phyloP scores from a whole-genome alignment of 2,329 filamentous ascomycete genomes.

The Colletotrichum costaricense region DNA sequence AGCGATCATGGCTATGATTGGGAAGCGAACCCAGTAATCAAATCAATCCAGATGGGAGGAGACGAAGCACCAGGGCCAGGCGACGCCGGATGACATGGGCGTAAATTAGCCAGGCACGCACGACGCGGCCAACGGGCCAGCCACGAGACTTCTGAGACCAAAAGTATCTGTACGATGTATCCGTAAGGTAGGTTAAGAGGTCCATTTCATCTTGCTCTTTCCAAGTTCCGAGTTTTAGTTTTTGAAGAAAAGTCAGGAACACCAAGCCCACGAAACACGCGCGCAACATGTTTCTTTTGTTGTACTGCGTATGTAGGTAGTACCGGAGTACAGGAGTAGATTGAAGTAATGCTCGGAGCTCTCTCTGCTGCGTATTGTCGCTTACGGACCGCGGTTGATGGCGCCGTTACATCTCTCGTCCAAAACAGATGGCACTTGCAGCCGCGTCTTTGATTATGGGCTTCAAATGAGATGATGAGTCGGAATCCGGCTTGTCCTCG shows the following conservation, averaged over 20 bases:
- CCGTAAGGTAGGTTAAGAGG: neutral
- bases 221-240: neutral
- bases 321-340: neutral
- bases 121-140: neutral
- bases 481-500: neutral
- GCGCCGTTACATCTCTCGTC: neutral
- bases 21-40: constrained; percentile 5
- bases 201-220: neutral
- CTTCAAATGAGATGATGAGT: neutral
- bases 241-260: neutral
- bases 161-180: too few species aligned
- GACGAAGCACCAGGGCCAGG: constrained; percentile 3
- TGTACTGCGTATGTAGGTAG: neutral
- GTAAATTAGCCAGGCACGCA: neutral
- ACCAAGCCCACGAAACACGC: neutral
- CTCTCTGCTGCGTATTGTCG: neutral
- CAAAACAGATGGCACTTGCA: neutral
- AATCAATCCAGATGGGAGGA: constrained; percentile 6
- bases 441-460: neutral
- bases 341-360: neutral
- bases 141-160: neutral
- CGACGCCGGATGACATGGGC: constrained; percentile 5
- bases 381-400: neutral
- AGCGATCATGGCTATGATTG: constrained; percentile 9
- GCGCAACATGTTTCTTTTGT: neutral